A percentile compares a stretch with the other conserved stretches of the same genome.
These are phyloP conservation scores for Pyrenophora seminiperda DNA, from an alignment of 2,329 filamentous ascomycete genomes.

Conservation along the genomic window DNA sequence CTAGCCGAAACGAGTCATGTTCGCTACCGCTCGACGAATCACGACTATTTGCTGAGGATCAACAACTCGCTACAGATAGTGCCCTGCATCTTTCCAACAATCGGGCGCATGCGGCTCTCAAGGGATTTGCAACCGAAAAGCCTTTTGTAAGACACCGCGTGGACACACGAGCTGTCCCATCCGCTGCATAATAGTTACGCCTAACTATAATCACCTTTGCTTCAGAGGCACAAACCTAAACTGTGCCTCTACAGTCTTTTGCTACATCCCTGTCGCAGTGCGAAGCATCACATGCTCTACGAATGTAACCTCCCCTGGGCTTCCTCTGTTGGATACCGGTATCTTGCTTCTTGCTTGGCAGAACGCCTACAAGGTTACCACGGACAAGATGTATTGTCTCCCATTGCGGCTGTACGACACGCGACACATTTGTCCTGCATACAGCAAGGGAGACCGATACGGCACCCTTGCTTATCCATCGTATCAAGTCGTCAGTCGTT, in stretches of 20 bases:
- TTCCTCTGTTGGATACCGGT: conserved; percentile 3
- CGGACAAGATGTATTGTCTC: conserved; percentile 5
- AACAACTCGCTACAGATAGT: conserved; percentile 26
- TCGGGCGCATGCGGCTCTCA: conserved; percentile 18
- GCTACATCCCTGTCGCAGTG: not conserved
- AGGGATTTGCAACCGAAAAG: not conserved
- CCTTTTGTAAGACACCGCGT: conserved; percentile 9
- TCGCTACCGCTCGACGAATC: conserved; percentile 27
- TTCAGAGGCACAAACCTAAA: not conserved
- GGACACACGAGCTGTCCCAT: conserved; percentile 5
- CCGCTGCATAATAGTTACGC: not conserved
- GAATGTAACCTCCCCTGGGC: conserved; percentile 5
- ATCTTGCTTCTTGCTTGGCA: conserved; percentile 14
- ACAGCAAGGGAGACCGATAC: conserved; percentile 1
- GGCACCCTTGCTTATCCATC: not conserved
- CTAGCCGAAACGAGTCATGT: conserved; percentile 29
- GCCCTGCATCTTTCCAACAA: conserved; percentile 21
- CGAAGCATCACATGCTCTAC: conserved; percentile 4
- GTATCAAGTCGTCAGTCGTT: not conserved
- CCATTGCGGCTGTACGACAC: conserved; percentile 2
- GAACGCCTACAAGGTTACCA: conserved; percentile 4
- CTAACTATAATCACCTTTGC: not conserved
- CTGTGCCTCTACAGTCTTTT: not conserved
- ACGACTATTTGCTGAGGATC: conserved; percentile 28
- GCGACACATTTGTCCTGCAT: not conserved